Evolutionary conservation across 208 protist species (phyloP), one percentile per base, ranked within the genome.

Genomic region (Leptomonas pyrrhocoris): DNA sequence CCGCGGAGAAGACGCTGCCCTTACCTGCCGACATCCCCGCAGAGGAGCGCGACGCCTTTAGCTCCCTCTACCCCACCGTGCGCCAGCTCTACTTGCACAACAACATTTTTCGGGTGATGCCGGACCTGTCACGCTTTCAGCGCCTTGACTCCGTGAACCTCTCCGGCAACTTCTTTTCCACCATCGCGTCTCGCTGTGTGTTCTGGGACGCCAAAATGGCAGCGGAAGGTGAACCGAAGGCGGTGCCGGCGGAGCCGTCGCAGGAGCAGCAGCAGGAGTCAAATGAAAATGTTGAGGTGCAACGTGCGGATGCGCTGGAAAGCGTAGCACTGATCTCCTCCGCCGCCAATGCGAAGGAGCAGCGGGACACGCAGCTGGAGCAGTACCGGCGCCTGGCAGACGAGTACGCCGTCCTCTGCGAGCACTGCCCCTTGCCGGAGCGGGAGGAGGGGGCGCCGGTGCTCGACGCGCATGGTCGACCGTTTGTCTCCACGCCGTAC

Each of bases 61-160:
- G 89, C 68, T 94, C 86, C 13, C 71, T 90, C 21, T 92, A 96
- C 45, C 84, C 83, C 23, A 92, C 96, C 4, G 62, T 98, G 30
- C 79, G 88, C 13, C 94, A 95, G 70, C 68, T 98, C 19, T 98
- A 97, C 74, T 63, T 98, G 16, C 94, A 98, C 65, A 91, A 98
- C 63, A 98, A 98, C 60, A 25, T 85, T 12, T 89, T 98, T 21
- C 57, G 76, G 7, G 55, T 58, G 11, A 98, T 98, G 80, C 91
- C 95, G 2, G 85, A 95, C 67, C 66, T 98, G 4, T 81, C 86
- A 30, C 75, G 79, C 16, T 95, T 98, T 57, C 69, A 89, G 57
- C 77, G 90, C 0, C 80, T 98, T 0, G 78, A 97, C 64, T 70
- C 92, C 21, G 66, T 98, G 0, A 98, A 98, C 69, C 58, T 98